Percentiles rank a stretch among this genome's conserved stretches.
These are phyloP conservation scores for Chlorociboria aeruginascens DNA, from an alignment of 495 filamentous ascomycete genomes.

Conservation along the genomic window DNA sequence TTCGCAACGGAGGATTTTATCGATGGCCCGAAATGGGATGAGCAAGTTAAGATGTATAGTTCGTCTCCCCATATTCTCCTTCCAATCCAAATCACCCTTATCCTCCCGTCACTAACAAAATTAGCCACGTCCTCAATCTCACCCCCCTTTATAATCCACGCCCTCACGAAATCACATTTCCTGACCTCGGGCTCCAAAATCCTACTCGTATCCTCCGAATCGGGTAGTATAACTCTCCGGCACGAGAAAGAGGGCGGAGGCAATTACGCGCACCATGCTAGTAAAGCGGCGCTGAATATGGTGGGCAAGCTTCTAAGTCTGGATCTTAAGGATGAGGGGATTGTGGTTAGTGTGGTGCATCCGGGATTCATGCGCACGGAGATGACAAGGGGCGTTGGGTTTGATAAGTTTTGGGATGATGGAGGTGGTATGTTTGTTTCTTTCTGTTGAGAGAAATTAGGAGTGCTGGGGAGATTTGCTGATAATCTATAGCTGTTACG, in stretches of 20 bases:
- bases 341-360: constrained; percentile 56
- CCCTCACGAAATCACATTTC: constrained; percentile 41
- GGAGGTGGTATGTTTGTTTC: constrained; percentile 41
- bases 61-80: background rate
- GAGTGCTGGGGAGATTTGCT: background rate
- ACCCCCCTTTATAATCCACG: constrained; percentile 52
- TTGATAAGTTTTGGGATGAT: constrained; percentile 57
- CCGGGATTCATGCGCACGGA: constrained; percentile 69
- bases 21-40: constrained; percentile 48
- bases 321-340: constrained; percentile 49
- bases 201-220: constrained; percentile 54
- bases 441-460: background rate
- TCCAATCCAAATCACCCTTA: background rate
- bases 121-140: constrained; percentile 46
- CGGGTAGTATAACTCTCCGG: constrained; percentile 54
- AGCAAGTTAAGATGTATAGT: constrained; percentile 54
- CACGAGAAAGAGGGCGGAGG: constrained; percentile 58
- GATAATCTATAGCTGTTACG: constrained; percentile 39
- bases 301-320: constrained; percentile 56
- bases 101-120: background rate
- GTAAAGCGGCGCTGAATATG: constrained; percentile 66
- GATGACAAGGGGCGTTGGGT: constrained; percentile 58
- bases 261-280: constrained; percentile 62
- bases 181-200: constrained; percentile 42
- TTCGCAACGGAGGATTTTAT: constrained; percentile 53